phyloP scores from a whole-genome alignment of 2,329 filamentous ascomycete species.

The Hypoxylon sp. region DNA sequence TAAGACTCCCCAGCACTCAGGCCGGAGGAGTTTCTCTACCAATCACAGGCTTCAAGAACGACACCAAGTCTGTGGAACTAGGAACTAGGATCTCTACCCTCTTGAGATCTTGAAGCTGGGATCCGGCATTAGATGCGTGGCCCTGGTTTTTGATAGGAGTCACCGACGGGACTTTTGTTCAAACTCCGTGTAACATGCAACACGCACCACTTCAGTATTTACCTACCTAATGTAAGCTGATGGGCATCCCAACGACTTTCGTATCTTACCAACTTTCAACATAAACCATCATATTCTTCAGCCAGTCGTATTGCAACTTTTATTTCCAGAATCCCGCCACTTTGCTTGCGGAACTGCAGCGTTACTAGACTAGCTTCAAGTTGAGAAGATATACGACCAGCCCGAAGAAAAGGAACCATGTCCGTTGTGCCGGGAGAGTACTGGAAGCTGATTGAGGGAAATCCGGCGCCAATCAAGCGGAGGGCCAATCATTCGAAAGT shows the following conservation, averaged over 20 bases:
- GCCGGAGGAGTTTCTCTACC: neutral
- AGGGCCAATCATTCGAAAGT: slow-evolving; percentile 42
- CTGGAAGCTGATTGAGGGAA: slow-evolving; percentile 45
- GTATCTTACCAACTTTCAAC: neutral
- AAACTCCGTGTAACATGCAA: neutral
- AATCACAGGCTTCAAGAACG: neutral
- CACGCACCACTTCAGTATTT: neutral
- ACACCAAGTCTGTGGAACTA: neutral
- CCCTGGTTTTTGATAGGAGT: neutral
- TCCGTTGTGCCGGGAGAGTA: slow-evolving; percentile 39
- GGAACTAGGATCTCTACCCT: slow-evolving; percentile 1
- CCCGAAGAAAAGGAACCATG: slow-evolving; percentile 30
- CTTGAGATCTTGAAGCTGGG: slow-evolving; percentile 9
- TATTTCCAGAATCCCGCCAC: neutral
- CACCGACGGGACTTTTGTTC: neutral
- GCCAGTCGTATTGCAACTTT: slow-evolving; percentile 8
- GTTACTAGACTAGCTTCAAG: neutral
- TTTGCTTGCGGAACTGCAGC: neutral
- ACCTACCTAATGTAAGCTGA: slow-evolving; percentile 19
- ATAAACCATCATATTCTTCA: neutral
- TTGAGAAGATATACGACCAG: neutral
- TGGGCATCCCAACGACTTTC: neutral
- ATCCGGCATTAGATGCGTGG: neutral
- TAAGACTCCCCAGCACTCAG: neutral
- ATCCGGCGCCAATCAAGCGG: slow-evolving; percentile 36